These are phyloP conservation scores for Anthracocystis setariae DNA, from an alignment of 1,284 basidiomycete species.

Conservation along the genomic window DNA sequence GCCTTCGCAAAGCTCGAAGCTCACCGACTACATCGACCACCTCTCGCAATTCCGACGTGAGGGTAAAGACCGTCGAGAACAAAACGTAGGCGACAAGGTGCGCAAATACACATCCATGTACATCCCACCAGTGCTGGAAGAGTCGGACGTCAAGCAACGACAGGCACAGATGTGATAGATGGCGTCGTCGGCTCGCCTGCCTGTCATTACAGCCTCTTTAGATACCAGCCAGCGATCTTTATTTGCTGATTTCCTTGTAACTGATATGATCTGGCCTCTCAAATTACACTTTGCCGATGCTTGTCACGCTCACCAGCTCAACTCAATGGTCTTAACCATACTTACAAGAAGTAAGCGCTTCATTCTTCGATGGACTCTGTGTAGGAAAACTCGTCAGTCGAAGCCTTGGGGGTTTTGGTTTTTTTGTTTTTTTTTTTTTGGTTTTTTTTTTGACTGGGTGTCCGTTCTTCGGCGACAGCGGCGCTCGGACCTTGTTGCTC, in stretches of 20 bases:
- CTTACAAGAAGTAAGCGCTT: too few relatives aligned
- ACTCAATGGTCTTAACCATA: too few relatives aligned
- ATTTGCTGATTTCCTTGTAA: too few relatives aligned
- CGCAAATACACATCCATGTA: constrained; percentile 41
- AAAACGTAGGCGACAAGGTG: constrained; percentile 41
- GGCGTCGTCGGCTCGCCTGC: neutral
- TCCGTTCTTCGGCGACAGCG: constrained; percentile 12
- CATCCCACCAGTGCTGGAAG: constrained; percentile 30
- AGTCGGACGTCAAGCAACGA: constrained; percentile 31
- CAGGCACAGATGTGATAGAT: constrained; percentile 25
- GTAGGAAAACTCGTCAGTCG: too few relatives aligned
- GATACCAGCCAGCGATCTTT: neutral
- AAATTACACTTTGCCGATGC: too few relatives aligned
- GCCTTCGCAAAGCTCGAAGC: constrained; percentile 51
- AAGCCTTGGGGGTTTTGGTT: too few relatives aligned
- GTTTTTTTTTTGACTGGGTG: neutral
- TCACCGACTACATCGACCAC: constrained; percentile 63
- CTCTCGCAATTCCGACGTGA: constrained; percentile 66
- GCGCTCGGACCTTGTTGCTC: constrained; percentile 37
- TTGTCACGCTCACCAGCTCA: too few relatives aligned
- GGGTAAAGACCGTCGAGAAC: constrained; percentile 65
- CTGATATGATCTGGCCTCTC: too few relatives aligned
- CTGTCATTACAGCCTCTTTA: neutral
- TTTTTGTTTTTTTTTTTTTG: constrained; percentile 2
- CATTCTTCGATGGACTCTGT: too few relatives aligned